Conservation (phyloP, 495 filamentous ascomycete genomes). For the Hypoxylon trugodes region DNA sequence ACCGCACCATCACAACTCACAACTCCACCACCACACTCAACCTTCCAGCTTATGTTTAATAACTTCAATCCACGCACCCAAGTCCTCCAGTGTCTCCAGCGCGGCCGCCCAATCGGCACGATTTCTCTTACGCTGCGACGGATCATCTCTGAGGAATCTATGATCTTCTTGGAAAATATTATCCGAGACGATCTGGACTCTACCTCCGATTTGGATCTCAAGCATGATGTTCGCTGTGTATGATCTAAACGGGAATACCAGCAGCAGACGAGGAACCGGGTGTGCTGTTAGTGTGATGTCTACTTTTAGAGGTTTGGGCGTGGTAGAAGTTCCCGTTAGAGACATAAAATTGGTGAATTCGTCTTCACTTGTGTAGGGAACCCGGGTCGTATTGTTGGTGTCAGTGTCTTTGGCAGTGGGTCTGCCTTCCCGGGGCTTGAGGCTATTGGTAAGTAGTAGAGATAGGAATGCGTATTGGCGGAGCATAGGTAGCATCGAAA, state of each 20-base stretch:
- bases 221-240: slow-evolving; percentile 59
- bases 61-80: slow-evolving; percentile 42
- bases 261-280: slow-evolving; percentile 55
- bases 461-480: slow-evolving; percentile 78
- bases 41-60: slow-evolving; percentile 30
- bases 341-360: slow-evolving; percentile 50
- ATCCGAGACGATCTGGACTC: slow-evolving; percentile 56
- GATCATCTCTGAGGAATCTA: background rate
- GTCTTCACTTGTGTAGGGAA: slow-evolving; percentile 38
- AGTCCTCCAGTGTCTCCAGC: slow-evolving; percentile 40
- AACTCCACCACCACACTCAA: background rate
- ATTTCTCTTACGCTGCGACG: background rate
- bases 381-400: background rate
- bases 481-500: slow-evolving; percentile 76
- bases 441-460: slow-evolving; percentile 68
- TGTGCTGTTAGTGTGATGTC: slow-evolving; percentile 59
- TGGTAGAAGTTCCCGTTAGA: background rate
- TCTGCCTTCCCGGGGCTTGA: slow-evolving; percentile 46
- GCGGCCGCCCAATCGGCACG: slow-evolving; percentile 28
- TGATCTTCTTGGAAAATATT: slow-evolving; percentile 47
- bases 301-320: slow-evolving; percentile 43
- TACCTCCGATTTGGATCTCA: slow-evolving; percentile 69
- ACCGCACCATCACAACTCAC: background rate
- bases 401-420: slow-evolving; percentile 21
- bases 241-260: slow-evolving; percentile 59